Percentiles rank a stretch among this genome's conserved stretches.
Conservation (phyloP, 2,329 filamentous ascomycete species). For the Fusarium sp. region DNA sequence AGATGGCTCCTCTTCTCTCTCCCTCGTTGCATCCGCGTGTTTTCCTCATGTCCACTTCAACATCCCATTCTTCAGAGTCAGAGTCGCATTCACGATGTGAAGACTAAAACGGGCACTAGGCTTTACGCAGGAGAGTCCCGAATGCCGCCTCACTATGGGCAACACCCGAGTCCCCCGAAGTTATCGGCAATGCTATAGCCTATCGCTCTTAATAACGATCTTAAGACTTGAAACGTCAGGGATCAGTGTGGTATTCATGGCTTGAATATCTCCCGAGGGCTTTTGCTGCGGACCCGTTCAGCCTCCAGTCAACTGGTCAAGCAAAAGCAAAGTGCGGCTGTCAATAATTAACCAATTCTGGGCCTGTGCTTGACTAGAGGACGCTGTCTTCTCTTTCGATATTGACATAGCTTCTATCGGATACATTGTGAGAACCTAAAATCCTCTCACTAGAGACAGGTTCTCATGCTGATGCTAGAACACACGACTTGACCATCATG, state of each 20-base stretch:
- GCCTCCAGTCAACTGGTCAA: not conserved
- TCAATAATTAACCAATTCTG: not conserved
- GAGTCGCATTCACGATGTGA: slow-evolving; percentile 24
- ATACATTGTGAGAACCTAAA: not conserved
- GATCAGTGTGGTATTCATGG: slow-evolving; percentile 7
- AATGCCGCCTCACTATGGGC: slow-evolving; percentile 15
- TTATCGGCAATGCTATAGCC: slow-evolving; percentile 36
- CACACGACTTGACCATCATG: not conserved
- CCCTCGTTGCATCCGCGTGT: not conserved
- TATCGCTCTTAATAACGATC: slow-evolving; percentile 27
- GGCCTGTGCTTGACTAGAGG: slow-evolving; percentile 12
- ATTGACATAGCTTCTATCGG: not conserved
- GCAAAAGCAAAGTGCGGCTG: not conserved
- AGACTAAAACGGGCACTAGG: not conserved
- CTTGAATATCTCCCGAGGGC: not conserved
- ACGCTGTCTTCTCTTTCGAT: not conserved
- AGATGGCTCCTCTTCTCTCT: not conserved
- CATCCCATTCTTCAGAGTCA: slow-evolving; percentile 16
- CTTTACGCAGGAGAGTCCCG: not conserved
- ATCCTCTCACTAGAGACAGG: not conserved
- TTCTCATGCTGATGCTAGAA: not conserved
- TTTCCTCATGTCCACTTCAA: slow-evolving; percentile 6
- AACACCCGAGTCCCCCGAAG: slow-evolving; percentile 22
- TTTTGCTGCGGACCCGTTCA: slow-evolving; percentile 5
- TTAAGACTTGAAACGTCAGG: slow-evolving; percentile 33